Conservation (phyloP, 352 stramenopile genomes). For the Thraustotheca clavata region DNA sequence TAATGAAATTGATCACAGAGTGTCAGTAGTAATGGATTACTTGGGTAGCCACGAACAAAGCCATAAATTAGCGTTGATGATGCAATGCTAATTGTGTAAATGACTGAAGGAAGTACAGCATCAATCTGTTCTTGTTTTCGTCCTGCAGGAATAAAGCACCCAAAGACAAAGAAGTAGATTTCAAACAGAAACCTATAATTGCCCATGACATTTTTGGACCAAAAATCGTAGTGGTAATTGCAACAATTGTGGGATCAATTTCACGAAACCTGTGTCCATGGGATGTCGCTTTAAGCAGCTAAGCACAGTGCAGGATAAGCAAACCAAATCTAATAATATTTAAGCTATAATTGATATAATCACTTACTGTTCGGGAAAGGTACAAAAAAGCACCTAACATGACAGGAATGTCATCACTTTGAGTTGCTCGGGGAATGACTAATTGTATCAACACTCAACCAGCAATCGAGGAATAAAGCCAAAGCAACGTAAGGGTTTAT, state of each 20-base stretch:
- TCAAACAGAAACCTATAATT: not conserved
- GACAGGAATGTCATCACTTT: not conserved
- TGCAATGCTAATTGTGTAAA: not conserved
- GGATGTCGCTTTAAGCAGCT: not conserved
- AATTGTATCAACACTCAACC: not conserved
- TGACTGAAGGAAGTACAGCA: not conserved
- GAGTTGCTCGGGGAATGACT: not conserved
- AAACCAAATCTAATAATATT: not conserved
- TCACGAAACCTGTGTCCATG: not conserved
- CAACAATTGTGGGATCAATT: not conserved
- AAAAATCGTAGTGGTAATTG: too few species aligned
- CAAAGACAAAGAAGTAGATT: not conserved
- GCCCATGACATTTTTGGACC: too few species aligned
- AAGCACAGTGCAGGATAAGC: not conserved
- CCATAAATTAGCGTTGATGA: not conserved
- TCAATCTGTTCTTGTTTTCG: not conserved
- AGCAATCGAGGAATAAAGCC: not conserved
- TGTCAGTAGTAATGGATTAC: too few species aligned
- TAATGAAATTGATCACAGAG: too few species aligned
- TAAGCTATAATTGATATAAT: not conserved
- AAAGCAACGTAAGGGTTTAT: not conserved
- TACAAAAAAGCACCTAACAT: not conserved
- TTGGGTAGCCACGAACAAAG: not conserved
- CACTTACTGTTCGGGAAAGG: not conserved
- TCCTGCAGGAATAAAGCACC: not conserved